Percentiles rank a stretch among this genome's conserved stretches.
Evolutionary conservation across 2,329 filamentous ascomycete species (phyloP).

Genomic region (Fusarium dlaminii): DNA sequence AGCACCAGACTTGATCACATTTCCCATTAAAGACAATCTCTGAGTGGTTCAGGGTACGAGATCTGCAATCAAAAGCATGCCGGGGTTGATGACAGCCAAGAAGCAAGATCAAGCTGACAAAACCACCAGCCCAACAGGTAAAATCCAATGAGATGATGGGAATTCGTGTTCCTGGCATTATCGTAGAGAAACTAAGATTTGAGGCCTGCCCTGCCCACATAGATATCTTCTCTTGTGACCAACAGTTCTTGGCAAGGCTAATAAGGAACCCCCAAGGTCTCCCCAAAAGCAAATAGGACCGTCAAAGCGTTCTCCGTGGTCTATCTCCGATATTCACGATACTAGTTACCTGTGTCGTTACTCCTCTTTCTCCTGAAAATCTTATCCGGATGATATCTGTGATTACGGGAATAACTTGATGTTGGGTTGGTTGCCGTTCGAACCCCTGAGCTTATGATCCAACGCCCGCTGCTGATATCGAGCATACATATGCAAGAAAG

Average conservation of each 20-base stretch:
- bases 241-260: conserved; percentile 21
- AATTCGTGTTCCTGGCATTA: conserved; percentile 7
- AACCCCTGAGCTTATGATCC: conserved; percentile 16
- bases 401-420: neutral
- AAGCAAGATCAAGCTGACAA: neutral
- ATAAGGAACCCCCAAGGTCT: neutral
- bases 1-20: conserved; percentile 10
- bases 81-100: neutral
- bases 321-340: neutral
- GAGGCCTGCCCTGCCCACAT: conserved; percentile 25
- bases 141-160: neutral
- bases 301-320: conserved; percentile 11
- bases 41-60: conserved; percentile 9
- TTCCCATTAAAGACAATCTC: neutral
- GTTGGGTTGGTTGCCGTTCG: neutral
- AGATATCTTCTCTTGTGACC: conserved; percentile 14
- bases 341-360: neutral
- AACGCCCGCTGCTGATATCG: neutral
- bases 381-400: neutral
- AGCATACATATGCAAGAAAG: neutral
- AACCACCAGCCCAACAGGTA: neutral
- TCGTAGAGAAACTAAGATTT: conserved; percentile 9
- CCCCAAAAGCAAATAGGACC: conserved; percentile 3
- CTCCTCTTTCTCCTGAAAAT: conserved; percentile 13
- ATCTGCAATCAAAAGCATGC: conserved; percentile 8